Base-by-base conservation (phyloP, 2,329 filamentous ascomycete species). In the Ascochyta rabiei region DNA sequence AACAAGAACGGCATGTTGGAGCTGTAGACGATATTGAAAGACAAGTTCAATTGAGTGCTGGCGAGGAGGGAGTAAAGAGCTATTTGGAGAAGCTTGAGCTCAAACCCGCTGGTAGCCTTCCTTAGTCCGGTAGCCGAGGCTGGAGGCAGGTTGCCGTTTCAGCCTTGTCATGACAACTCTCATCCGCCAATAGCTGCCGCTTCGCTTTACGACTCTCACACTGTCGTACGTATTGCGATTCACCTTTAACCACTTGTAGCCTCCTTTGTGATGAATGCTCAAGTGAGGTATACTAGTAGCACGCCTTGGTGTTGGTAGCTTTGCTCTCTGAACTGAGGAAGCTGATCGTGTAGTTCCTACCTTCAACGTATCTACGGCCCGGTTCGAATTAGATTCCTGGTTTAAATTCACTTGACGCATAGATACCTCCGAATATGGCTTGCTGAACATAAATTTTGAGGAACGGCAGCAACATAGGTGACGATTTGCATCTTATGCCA, bases 1-100 rank as follows among this genome's bases (percentile, higher is more conserved):
- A 65, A 43, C 23, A 66, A 30, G 28, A 67, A 47, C 46, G 63
- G 61, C 72, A 74, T 74, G 21, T 41, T 46, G 19, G 13, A 24
- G 38, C 19, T 26, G n/a, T 40, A 10, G 12, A 13, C 2, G 23
- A 19, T 6, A 18, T 13, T 18, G 8, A 6, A 18, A 23, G 16
- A 15, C 8, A 6, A 15, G 1, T 21, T 23, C 5, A 39, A 13
- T 39, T 19, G 35, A 15, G 12, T 23, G 6, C 9, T 13, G 18
- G n/a, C n/a, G n/a, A n/a, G 19, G 4, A 3, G 35, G 10, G 18
- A 38, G n/a, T 23, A 21, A 19, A 37, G 28, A 28, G 28, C 10
- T 38, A 16, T 21, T 13, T 38, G 35, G 18, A 19, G n/a, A 13
- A 38, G 35, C 35, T 38, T 19, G 18, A 38, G 16, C 35, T 34